These are phyloP conservation scores for Ustilago curta DNA, from an alignment of 1,284 basidiomycete species.

Conservation along the genomic window DNA sequence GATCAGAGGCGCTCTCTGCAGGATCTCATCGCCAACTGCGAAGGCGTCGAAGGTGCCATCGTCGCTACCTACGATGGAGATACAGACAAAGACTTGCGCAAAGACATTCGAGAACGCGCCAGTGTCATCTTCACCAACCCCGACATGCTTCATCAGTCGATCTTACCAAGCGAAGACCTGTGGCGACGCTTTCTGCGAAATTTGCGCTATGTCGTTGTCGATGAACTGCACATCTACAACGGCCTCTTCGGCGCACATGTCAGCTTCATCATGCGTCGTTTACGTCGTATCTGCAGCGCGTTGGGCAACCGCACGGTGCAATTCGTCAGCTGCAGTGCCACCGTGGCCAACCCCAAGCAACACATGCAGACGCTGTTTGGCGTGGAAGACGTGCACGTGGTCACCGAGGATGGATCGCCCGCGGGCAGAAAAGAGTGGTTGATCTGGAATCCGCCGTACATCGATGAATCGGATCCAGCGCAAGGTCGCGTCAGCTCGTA, in stretches of 20 bases:
- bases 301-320: conserved; percentile 80
- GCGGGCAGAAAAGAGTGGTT: conserved; percentile 77
- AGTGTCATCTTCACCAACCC: conserved; percentile 73
- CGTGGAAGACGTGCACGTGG: conserved; percentile 78
- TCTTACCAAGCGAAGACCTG: conserved; percentile 83
- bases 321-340: conserved; percentile 90
- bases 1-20: conserved; percentile 76
- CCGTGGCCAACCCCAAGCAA: conserved; percentile 78
- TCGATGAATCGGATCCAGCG: conserved; percentile 75
- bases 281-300: conserved; percentile 83
- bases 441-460: conserved; percentile 74
- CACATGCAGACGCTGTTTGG: conserved; percentile 62
- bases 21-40: conserved; percentile 75
- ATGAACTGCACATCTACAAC: conserved; percentile 84
- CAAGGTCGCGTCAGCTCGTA: conserved; percentile 77
- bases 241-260: conserved; percentile 65
- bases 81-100: conserved; percentile 77
- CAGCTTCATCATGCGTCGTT: conserved; percentile 67
- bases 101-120: conserved; percentile 69
- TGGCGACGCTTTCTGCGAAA: conserved; percentile 82
- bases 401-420: conserved; percentile 86
- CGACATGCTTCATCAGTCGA: conserved; percentile 87
- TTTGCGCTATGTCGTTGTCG: conserved; percentile 83
- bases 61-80: conserved; percentile 90
- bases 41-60: conserved; percentile 75